Evolutionary conservation across 495 filamentous ascomycete genomes (phyloP), one percentile per base, ranked within the genome.

Genomic region (Podospora appendiculata): DNA sequence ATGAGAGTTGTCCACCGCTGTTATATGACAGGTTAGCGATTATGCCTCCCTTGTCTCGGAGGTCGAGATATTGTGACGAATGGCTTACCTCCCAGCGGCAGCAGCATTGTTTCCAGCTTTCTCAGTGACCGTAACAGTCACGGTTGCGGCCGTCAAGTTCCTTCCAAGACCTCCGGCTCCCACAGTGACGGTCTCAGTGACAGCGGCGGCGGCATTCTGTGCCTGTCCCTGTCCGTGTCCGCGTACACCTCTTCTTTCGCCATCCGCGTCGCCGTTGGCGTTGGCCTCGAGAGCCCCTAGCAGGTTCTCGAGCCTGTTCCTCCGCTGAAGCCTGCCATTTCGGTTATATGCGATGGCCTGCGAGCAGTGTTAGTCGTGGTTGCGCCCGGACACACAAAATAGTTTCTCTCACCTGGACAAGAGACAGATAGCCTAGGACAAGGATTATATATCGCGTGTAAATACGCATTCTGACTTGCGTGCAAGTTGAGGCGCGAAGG

Each of bases 111-210:
- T 55, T 10, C 47, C 50, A 19, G 53, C 60, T 8, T 45, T 48
- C 32, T 58, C 45, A 11, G 61, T 66, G 5, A 66, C 61, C 17
- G 68, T 70, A 33, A 70, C 64, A 1, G 65, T 66, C 50, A 63
- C 47, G 0, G 63, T 63, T 34, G 53, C 57, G 4, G 64, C 56
- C 3, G 64, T 66, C 16, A 49, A 55, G 51, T 70, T 70, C 43
- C 59, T 60, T 14, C 47, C 63, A 1, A 40, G 41, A 12, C 51
- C 57, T 10, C 18, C 60, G 9, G 45, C 60, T 11, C 55, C 63
- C 9, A 32, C 58, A 16, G 44, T 57, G 12, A 71, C 45, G 4
- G 70, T 73, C 58, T 70, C 66, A 41, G 72, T 75, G 18, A 75
- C 66, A 2, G 67, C 70, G 46, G 55, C 48, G 17, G 44, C 52